Evolutionary conservation across 371 early-diverging fungal genomes (phyloP), one percentile per base, ranked within the genome.

Genomic region (Mucor mucedo): DNA sequence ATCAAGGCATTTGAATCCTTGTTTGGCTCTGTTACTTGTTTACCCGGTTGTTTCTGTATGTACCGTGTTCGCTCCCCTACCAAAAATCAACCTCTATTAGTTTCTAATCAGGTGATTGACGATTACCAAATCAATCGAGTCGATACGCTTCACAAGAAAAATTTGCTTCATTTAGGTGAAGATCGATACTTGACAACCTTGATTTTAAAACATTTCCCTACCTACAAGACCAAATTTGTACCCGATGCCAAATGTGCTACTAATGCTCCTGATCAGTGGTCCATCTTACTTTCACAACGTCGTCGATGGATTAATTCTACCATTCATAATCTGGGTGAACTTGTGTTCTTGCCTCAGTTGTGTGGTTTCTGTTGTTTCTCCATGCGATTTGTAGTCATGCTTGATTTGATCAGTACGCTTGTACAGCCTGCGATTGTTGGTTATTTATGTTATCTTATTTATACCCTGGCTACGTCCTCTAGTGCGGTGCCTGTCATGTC

Each of bases 241-340:
- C 89, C 97, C 3, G 93, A 94, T 61, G 99, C 99, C 5, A 86
- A 90, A 68, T 99, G 99, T 76, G 87, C 88, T 60, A 99, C 99
- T 21, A 89, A 87, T 55, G 99, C 97, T 3, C 99, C 99, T 2
- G 98, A 96, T 62, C 86, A 84, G 64, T 99, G 97, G 89, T 80
- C 84, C 33, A 92, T 99, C 5, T 82, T 99, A 49, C 73, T 99
- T 29, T 98, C 98, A 4, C 99, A 99, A 72, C 90, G 99, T 65
- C 91, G 99, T 72, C 86, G 99, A 52, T 99, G 99, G 99, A 99
- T 99, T 68, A 99, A 99, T 77, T 96, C 97, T 5, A 99, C 99
- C 0, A 90, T 98, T 38, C 96, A 96, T 77, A 99, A 99, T 70
- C 75, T 98, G 55, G 91, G 95, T 66, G 98, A 97, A 71, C 81